phyloP scores from a whole-genome alignment of 1,284 basidiomycete species.

The Tilletia walkeri region DNA sequence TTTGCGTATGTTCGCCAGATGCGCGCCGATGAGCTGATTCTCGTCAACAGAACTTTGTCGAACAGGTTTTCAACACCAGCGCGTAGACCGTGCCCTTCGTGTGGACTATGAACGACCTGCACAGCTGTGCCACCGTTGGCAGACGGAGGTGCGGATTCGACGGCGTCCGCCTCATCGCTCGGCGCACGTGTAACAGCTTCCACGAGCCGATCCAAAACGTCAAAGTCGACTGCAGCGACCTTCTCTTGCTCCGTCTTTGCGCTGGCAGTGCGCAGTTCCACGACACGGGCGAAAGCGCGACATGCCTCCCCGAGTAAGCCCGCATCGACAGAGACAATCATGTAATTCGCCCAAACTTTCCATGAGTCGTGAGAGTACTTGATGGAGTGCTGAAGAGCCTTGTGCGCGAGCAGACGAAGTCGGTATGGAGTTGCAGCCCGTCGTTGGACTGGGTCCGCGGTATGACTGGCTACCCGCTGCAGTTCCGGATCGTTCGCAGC shows the following conservation, averaged over 20 bases:
- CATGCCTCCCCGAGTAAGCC: constrained; percentile 85
- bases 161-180: too few relatives aligned
- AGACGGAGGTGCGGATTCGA: neutral
- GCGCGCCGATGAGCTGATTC: constrained; percentile 58
- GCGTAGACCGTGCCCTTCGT: constrained; percentile 69
- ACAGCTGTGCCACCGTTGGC: neutral
- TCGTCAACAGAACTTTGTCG: constrained; percentile 73
- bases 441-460: constrained; percentile 9
- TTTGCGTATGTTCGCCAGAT: constrained; percentile 46
- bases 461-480: neutral
- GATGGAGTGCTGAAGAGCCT: constrained; percentile 87
- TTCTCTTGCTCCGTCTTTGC: constrained; percentile 15
- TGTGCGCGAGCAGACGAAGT: constrained; percentile 83
- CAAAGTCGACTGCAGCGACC: constrained; percentile 68
- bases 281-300: constrained; percentile 75
- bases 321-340: constrained; percentile 88
- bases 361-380: constrained; percentile 83
- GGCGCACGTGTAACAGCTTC: constrained; percentile 72
- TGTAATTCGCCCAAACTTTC: constrained; percentile 98
- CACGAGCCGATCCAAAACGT: constrained; percentile 82
- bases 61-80: constrained; percentile 69
- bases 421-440: constrained; percentile 53
- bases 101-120: constrained; percentile 57
- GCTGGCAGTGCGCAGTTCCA: constrained; percentile 67
- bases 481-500: constrained; percentile 22